These are phyloP conservation scores for Jackrogersella multiformis DNA, from an alignment of 495 filamentous ascomycete genomes.

Conservation along the genomic window DNA sequence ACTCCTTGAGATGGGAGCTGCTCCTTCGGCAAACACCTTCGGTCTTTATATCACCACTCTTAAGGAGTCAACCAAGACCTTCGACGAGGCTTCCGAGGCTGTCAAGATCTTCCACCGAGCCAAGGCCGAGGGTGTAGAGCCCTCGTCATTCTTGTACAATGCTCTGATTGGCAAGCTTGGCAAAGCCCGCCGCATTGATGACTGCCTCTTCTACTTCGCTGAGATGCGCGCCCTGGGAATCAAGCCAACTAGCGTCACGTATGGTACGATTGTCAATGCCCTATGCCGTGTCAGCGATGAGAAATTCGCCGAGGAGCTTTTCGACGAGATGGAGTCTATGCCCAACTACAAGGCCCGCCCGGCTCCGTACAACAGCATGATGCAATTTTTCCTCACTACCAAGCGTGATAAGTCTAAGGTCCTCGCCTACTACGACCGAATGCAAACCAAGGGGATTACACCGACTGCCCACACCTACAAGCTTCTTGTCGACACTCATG, in stretches of 20 bases:
- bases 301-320: conserved; percentile 96
- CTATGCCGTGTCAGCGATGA: conserved; percentile 97
- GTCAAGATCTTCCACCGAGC: conserved; percentile 96
- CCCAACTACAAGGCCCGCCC: conserved; percentile 98
- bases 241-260: conserved; percentile 95
- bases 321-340: conserved; percentile 99
- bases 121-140: conserved; percentile 92
- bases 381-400: conserved; percentile 98
- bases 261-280: conserved; percentile 97
- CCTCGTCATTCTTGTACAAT: conserved; percentile 97
- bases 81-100: conserved; percentile 95
- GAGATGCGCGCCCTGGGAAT: conserved; percentile 95
- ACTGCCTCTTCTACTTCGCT: conserved; percentile 96
- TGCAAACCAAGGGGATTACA: conserved; percentile 85
- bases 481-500: conserved; percentile 94
- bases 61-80: conserved; percentile 95
- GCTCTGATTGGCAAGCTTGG: conserved; percentile 98
- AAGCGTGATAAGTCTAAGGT: conserved; percentile 95
- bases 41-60: conserved; percentile 98
- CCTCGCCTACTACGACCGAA: conserved; percentile 93
- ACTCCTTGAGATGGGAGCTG: conserved; percentile 83
- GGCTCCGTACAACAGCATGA: conserved; percentile 97
- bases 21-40: conserved; percentile 96
- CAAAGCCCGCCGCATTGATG: conserved; percentile 95
- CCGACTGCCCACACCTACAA: conserved; percentile 98